Base-by-base conservation (phyloP, 352 stramenopile species). In the Globisporangium megalacanthum region DNA sequence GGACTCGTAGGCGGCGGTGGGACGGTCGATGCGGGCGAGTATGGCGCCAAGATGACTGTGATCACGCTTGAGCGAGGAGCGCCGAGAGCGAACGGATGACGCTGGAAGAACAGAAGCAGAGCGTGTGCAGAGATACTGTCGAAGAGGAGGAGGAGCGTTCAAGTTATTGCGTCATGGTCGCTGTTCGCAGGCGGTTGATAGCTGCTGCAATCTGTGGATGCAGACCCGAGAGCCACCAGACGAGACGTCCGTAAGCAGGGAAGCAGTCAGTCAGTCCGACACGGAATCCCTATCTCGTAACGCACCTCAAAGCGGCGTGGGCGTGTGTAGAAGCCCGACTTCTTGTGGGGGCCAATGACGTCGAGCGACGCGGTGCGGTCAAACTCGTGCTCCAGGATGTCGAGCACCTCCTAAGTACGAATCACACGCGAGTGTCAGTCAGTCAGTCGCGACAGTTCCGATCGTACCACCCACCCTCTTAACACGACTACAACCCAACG, bases 101-200 rank as follows among this genome's bases (percentile, higher is more conserved):
- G 25, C 14, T 42, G n/a, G 17, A 41, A 4, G 4, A n/a, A 52
- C 25, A 52, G 3, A 17, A 29, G 11, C 36, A 10, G 5, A 42
- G 22, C 9, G 22, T 37, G 48, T 29, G 20, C 3, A 9, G 37
- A 15, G n/a, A 53, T 22, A 52, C 3, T 2, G 10, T 20, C 25
- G 17, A 15, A 3, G 47, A 33, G 3, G 11, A 33, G 13, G 25
- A 19, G 19, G 19, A 5, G 5, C 25, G 11, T 6, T 14, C 22
- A 22, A 29, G 31, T 56, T 88, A 86, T 68, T 92, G 77, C 8
- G 61, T 88, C 50, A 92, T 76, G 22, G 69, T 84, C 35, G 80
- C 83, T 51, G 67, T 83, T 50, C 88, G 75, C n/a, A 97, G 62
- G 35, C 86, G 81, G 52, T 96, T 96, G 52, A 97, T 81, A 39